Evolutionary conservation across 441 rosid genomes (phyloP).

Genomic region (Gossypium trilobum): DNA sequence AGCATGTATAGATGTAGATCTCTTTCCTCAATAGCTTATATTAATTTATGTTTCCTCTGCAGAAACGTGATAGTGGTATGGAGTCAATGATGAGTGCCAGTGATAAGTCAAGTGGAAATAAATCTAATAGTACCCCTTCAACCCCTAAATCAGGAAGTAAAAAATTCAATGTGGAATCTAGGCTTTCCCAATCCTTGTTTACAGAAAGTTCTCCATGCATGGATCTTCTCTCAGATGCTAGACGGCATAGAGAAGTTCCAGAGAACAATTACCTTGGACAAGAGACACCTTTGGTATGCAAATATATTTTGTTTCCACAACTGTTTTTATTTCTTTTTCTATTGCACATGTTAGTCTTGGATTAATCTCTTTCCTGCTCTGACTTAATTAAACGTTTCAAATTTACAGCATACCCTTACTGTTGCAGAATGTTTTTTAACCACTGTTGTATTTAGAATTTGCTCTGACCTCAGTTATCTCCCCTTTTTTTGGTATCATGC

Average conservation of each 20-base stretch:
- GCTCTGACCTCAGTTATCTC: background rate
- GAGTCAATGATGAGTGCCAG: slow-evolving; percentile 48
- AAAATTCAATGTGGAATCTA: slow-evolving; percentile 50
- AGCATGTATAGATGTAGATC: background rate
- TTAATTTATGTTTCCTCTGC: slow-evolving; percentile 19
- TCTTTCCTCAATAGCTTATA: slow-evolving; percentile 17
- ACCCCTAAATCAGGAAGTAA: slow-evolving; percentile 67
- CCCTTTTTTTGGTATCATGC: too few species aligned
- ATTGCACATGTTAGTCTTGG: background rate
- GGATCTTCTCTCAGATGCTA: slow-evolving; percentile 50
- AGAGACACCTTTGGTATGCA: slow-evolving; percentile 70
- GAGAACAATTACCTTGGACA: slow-evolving; percentile 54
- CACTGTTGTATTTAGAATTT: background rate
- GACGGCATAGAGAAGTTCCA: slow-evolving; percentile 53
- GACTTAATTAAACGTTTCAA: background rate
- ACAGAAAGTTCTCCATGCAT: slow-evolving; percentile 54
- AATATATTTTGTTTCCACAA: background rate
- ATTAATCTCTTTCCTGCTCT: background rate
- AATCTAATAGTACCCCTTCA: slow-evolving; percentile 70
- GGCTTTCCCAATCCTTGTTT: slow-evolving; percentile 48
- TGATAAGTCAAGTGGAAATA: slow-evolving; percentile 70
- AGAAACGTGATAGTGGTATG: slow-evolving; percentile 69
- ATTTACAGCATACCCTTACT: background rate
- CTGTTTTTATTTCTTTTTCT: background rate
- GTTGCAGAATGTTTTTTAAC: background rate